Evolutionary conservation across 2,329 filamentous ascomycete species (phyloP).

Genomic region (Botrytis byssoidea): DNA sequence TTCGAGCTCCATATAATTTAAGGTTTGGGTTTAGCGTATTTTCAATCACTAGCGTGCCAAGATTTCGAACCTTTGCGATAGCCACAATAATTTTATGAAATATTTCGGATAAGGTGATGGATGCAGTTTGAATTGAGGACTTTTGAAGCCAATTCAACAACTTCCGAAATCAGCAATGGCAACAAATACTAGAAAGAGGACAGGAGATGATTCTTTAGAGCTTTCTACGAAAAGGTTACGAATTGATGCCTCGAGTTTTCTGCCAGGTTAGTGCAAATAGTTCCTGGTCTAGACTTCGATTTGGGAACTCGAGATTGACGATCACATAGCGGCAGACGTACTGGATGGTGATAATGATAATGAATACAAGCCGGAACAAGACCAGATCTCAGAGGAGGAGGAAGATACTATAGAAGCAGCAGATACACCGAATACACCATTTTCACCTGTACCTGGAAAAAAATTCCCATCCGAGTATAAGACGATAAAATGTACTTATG

Average conservation of each 20-base stretch:
- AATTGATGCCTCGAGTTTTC: slow-evolving; percentile 24
- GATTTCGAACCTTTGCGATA: slow-evolving; percentile 22
- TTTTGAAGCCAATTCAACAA: slow-evolving; percentile 9
- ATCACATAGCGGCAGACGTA: slow-evolving; percentile 35
- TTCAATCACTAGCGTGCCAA: slow-evolving; percentile 31
- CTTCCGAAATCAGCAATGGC: slow-evolving; percentile 29
- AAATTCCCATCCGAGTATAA: slow-evolving; percentile 71
- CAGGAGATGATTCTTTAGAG: slow-evolving; percentile 24
- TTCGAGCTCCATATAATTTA: slow-evolving; percentile 28
- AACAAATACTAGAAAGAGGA: slow-evolving; percentile 30
- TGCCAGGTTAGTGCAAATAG: slow-evolving; percentile 17
- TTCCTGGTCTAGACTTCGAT: slow-evolving; percentile 23
- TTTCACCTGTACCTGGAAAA: slow-evolving; percentile 46
- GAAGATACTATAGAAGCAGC: slow-evolving; percentile 38
- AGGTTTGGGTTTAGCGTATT: slow-evolving; percentile 24
- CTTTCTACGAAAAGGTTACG: slow-evolving; percentile 29
- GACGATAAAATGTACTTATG: slow-evolving; percentile 71
- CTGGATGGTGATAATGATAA: slow-evolving; percentile 42
- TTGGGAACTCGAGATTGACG: slow-evolving; percentile 8
- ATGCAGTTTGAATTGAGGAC: not conserved
- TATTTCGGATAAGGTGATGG: slow-evolving; percentile 19
- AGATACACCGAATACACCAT: slow-evolving; percentile 50
- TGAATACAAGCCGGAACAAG: slow-evolving; percentile 40
- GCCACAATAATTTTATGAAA: slow-evolving; percentile 24
- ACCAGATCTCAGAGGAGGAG: slow-evolving; percentile 37